Evolutionary conservation across 139 green algal species (phyloP), one percentile per base, ranked within the genome.

Genomic region (Chlamydomonas schloesseri): DNA sequence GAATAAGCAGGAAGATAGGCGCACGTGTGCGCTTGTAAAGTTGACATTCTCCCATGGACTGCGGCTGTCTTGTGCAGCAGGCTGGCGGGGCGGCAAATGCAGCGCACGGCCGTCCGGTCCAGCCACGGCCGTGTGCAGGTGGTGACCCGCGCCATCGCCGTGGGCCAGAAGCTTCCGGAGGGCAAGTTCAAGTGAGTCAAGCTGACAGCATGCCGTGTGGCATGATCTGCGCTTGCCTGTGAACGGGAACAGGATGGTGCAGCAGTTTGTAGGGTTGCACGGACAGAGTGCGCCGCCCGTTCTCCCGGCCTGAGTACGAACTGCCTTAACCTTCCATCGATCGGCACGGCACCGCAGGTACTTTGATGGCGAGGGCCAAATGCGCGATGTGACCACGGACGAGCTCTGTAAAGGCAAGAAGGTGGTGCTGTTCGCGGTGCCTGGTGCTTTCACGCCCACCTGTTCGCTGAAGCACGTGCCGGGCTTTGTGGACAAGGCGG

Each of bases 331-430:
- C 42, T 5, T 50, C 42, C 42, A 50, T 13, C 42, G 6, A 8
- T 50, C 42, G 42, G 6, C 42, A 50, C 42, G 42, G 8, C 42
- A 6, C 47, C 18, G 15, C 68, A 84, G 46, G 26, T 91, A 88
- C 78, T 99, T 99, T 73, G 96, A 99, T 77, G 83, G 85, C 13
- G 97, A 99, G 81, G 94, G 93, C 79, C 97, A 97, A 73, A 96
- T 99, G 94, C 94, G 98, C 81, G 95, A 97, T 65, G 87, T 98
- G 50, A 94, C 83, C 10, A 94, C 91, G 11, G 91, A 95, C 28
- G 91, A 96, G 72, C 91, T 99, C 18, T 96, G 88, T 80, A 94
- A 96, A 88, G 97, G 96, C 70, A 99, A 99, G 91, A 99, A 99
- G 94, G 95, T 98, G 23, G 94, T 99, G 62, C 76, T 98, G 26